Conservation (phyloP, 129 eudicot genomes). For the Artemisia tridentata region DNA sequence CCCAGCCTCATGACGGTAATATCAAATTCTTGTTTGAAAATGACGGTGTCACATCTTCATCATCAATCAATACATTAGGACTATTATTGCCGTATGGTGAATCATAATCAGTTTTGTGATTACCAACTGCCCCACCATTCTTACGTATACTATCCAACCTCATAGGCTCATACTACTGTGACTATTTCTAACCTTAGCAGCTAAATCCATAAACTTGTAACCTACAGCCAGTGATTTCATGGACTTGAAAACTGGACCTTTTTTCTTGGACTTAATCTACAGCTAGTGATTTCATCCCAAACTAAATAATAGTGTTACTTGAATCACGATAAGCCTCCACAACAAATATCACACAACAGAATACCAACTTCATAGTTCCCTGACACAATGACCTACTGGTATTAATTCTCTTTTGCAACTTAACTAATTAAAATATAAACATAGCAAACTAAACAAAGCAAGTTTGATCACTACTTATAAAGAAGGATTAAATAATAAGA, state of each 20-base stretch:
- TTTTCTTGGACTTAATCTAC: conserved; percentile 30
- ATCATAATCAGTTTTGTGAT: conserved; percentile 42
- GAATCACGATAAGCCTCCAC: too few species aligned
- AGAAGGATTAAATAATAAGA: too few species aligned
- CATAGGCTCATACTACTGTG: conserved; percentile 23
- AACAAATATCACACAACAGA: too few species aligned
- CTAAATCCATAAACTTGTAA: conserved; percentile 43
- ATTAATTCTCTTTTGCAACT: too few species aligned
- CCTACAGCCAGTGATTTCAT: conserved; percentile 57
- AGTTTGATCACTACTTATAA: too few species aligned
- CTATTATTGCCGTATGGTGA: conserved; percentile 55
- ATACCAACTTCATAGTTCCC: too few species aligned
- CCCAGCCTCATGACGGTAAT: conserved; percentile 52
- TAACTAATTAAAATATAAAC: too few species aligned
- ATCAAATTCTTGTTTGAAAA: conserved; percentile 35
- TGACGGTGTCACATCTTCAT: conserved; percentile 32
- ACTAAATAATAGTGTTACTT: too few species aligned
- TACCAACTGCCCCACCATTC: conserved; percentile 32
- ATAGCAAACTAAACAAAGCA: too few species aligned
- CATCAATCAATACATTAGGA: conserved; percentile 28
- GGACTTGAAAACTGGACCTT: conserved; percentile 35
- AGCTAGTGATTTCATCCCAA: too few species aligned
- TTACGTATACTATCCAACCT: conserved; percentile 27
- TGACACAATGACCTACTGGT: too few species aligned
- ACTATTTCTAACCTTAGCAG: conserved; percentile 17